Evolutionary conservation across 1,284 basidiomycete species (phyloP).

Genomic region (Ceratobasidium sp.): DNA sequence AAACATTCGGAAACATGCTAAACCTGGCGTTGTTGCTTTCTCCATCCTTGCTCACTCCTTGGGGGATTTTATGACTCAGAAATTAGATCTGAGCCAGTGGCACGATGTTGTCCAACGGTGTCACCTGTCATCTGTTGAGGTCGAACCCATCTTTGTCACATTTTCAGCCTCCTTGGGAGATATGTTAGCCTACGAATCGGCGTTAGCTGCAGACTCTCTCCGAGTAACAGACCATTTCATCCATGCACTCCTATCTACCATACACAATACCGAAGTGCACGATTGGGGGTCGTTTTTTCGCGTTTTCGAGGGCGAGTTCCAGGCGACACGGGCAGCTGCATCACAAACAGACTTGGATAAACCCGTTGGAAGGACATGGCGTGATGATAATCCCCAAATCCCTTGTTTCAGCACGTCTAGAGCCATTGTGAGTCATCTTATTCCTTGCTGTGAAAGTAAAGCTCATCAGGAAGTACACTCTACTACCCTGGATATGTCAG

Average conservation of each 20-base stretch:
- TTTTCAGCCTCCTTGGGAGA: conserved; percentile 3
- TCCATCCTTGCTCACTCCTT: conserved; percentile 28
- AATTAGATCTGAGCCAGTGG: neutral
- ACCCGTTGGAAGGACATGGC: neutral
- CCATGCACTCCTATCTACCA: neutral
- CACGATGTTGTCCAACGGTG: neutral
- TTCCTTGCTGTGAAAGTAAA: too few relatives aligned
- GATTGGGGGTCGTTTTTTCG: conserved; percentile 18
- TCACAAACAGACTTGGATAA: neutral
- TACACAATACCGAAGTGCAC: neutral
- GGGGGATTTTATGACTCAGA: conserved; percentile 27
- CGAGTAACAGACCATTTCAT: conserved; percentile 16
- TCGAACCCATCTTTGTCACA: conserved; percentile 5
- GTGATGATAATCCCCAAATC: neutral
- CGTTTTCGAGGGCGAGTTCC: neutral
- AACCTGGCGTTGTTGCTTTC: conserved; percentile 14
- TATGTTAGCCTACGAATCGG: conserved; percentile 4
- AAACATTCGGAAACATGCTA: neutral
- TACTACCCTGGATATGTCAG: neutral
- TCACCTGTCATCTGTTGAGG: neutral
- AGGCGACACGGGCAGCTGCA: neutral
- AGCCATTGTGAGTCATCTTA: neutral
- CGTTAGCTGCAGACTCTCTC: neutral
- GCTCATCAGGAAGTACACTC: neutral
- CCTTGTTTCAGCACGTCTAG: conserved; percentile 13